A percentile compares a stretch with the other conserved stretches of the same genome.
These are phyloP conservation scores for Pseudocercospora pini-densiflorae DNA, from an alignment of 2,329 filamentous ascomycete genomes.

Conservation along the genomic window DNA sequence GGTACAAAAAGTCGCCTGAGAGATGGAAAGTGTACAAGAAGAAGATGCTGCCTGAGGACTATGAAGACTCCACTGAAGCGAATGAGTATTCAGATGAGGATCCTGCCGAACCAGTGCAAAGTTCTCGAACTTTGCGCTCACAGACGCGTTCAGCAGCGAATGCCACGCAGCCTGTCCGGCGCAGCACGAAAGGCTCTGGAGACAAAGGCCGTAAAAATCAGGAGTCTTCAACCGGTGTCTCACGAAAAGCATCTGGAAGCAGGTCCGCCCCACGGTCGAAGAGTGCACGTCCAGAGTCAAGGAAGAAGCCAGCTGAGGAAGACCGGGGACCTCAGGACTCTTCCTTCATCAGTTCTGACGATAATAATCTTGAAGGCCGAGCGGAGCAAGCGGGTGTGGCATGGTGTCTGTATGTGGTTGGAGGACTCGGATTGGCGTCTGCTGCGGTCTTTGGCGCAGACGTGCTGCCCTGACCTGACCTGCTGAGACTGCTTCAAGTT, in stretches of 20 bases:
- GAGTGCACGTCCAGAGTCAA: not conserved
- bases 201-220: not conserved
- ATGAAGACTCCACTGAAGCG: not conserved
- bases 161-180: not conserved
- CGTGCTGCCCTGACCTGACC: not conserved
- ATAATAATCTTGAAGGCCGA: not conserved
- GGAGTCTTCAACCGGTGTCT: not conserved
- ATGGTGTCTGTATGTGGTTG: not conserved
- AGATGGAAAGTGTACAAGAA: not conserved
- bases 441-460: not conserved
- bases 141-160: not conserved
- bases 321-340: not conserved
- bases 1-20: not conserved
- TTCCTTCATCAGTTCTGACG: not conserved
- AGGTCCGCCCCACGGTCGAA: not conserved
- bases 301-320: not conserved
- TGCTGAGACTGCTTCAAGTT: not conserved
- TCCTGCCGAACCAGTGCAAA: not conserved
- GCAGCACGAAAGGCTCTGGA: slow-evolving; percentile 5
- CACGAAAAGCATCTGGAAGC: not conserved
- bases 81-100: not conserved
- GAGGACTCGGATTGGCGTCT: not conserved
- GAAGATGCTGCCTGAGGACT: not conserved
- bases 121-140: not conserved
- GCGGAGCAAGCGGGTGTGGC: not conserved